Evolutionary conservation across 441 rosid species (phyloP).

Genomic region (Brassica hybrid): DNA sequence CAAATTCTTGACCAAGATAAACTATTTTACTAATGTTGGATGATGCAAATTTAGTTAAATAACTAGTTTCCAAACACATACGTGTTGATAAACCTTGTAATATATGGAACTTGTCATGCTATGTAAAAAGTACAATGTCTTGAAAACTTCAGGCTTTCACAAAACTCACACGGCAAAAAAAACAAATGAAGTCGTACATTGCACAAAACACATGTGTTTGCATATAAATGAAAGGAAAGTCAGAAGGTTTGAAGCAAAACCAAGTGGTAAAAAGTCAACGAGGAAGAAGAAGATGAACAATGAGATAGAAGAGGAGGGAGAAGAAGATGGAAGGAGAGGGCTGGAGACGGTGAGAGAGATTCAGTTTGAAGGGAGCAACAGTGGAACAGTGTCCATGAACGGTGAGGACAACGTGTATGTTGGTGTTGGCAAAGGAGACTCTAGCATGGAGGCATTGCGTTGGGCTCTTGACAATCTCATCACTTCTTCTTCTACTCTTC

Average conservation of each 20-base stretch:
- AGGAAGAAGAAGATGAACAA: constrained; percentile 37
- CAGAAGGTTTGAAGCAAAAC: constrained; percentile 6
- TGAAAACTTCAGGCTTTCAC: constrained; percentile 34
- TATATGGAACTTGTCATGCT: constrained; percentile 27
- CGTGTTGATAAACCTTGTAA: constrained; percentile 30
- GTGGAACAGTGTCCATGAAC: constrained; percentile 48
- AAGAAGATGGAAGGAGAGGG: constrained; percentile 35
- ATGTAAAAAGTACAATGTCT: constrained; percentile 24
- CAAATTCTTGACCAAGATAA: constrained; percentile 13
- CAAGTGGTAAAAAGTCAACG: constrained; percentile 37
- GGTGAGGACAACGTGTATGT: constrained; percentile 60
- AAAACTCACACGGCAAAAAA: constrained; percentile 35
- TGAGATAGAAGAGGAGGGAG: constrained; percentile 41
- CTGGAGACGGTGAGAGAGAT: constrained; percentile 40
- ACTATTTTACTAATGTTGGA: constrained; percentile 10
- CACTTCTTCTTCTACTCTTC: constrained; percentile 46
- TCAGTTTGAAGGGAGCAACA: constrained; percentile 49
- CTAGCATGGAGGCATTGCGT: constrained; percentile 75
- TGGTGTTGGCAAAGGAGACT: constrained; percentile 75
- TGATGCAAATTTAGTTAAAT: constrained; percentile 20
- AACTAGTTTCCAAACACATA: not conserved
- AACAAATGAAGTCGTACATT: constrained; percentile 19
- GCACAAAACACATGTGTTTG: constrained; percentile 11
- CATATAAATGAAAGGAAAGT: constrained; percentile 22
- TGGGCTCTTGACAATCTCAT: constrained; percentile 65